phyloP scores from a whole-genome alignment of 2,329 filamentous ascomycete genomes.

The Xylaria sp. region DNA sequence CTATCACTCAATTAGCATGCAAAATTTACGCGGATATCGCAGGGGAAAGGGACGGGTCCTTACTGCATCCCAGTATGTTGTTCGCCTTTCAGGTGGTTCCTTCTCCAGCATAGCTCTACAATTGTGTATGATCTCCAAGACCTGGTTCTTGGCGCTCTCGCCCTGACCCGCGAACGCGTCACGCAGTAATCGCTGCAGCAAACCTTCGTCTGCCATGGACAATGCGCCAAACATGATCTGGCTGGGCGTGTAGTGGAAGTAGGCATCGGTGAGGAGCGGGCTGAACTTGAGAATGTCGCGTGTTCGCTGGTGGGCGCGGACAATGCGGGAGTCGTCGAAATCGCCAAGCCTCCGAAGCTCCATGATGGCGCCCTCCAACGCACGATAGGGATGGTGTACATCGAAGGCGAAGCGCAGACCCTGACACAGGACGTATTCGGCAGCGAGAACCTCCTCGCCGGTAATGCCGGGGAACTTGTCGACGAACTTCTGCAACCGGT shows the following conservation, averaged over 20 bases:
- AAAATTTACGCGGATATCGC: too few species aligned
- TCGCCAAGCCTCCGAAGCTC: conserved; percentile 77
- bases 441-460: conserved; percentile 84
- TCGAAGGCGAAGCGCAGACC: conserved; percentile 94
- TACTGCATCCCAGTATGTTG: conserved; percentile 65
- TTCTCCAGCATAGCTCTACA: conserved; percentile 67
- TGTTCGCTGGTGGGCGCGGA: conserved; percentile 76
- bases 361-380: conserved; percentile 86
- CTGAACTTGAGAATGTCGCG: conserved; percentile 80
- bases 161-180: conserved; percentile 52
- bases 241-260: conserved; percentile 93
- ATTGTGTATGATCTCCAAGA: conserved; percentile 59
- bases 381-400: conserved; percentile 88
- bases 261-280: conserved; percentile 90
- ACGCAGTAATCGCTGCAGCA: conserved; percentile 64
- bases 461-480: conserved; percentile 76
- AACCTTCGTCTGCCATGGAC: conserved; percentile 75
- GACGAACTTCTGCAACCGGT: conserved; percentile 72
- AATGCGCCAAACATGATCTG: conserved; percentile 92
- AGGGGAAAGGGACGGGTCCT: conserved; percentile 37
- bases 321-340: conserved; percentile 65
- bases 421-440: conserved; percentile 93
- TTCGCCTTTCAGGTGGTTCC: conserved; percentile 67
- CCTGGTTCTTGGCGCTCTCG: conserved; percentile 55
- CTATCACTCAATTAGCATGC: conserved; percentile 52